Base-by-base conservation (phyloP, 2,329 filamentous ascomycete genomes). In the Aspergillus sp. region DNA sequence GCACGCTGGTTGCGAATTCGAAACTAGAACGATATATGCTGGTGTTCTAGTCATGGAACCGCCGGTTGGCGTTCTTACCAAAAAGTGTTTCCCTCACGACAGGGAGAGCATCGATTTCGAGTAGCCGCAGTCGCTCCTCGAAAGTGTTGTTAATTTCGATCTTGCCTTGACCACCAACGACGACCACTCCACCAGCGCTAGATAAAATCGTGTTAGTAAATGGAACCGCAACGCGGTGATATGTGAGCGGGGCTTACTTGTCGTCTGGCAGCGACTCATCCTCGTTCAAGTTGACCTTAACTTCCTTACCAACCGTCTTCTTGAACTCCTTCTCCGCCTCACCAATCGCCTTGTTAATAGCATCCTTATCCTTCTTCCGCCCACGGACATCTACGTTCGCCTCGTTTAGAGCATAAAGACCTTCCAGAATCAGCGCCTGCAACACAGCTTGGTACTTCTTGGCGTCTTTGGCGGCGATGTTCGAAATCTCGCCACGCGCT, bases 131-230 rank as follows among this genome's bases (percentile, higher is more conserved):
- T 65, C 95, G 88, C 73, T 96, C 90, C 74, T 98, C 95, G 66
- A 98, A 90, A 55, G 95, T 98, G 82, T 99, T 98, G 85, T 97
- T 93, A 76, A 99, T 93, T 70, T 96, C 92, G 74, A 99, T 98
- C 83, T 93, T 97, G 74, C 95, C 95, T 64, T 83, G 83, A 65
- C 89, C 88, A 63, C 93, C 91, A 55, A 96, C 78, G 64, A 99
- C 86, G 57, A 85, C 75, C 57, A 96, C 83, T 68, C 95, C 95
- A 59, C 95, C 95, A 59, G 92, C 83, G 69, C 95, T 98, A 59
- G 47, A 36, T 22, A 26, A 39, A 13, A 17, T 15, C 12, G 18
- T 20, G 54, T 64, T 55, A 68, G 61, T 30, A 52, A 17, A 24
- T 18, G 18, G 15, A 34, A 9, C 13, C 18, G 13, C 4, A 13